These are phyloP conservation scores for Epithemia pelagica DNA, from an alignment of 108 stramenopile species.

Conservation along the genomic window DNA sequence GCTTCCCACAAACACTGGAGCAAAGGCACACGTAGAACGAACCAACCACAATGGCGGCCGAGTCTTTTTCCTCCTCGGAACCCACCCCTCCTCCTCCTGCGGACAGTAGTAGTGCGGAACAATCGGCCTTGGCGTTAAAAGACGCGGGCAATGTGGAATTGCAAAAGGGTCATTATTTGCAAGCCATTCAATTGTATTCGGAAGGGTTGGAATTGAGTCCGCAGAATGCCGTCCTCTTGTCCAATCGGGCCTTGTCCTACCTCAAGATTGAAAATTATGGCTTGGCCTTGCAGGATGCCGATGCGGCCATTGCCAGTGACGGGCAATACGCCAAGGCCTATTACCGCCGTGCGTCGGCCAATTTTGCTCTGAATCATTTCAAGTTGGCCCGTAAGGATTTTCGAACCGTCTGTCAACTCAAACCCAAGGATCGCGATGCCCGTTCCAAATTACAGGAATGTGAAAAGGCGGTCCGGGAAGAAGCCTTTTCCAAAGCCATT, in stretches of 20 bases:
- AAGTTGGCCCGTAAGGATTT: constrained; percentile 94
- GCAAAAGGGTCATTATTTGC: constrained; percentile 49
- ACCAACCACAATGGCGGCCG: no score
- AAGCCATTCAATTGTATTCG: constrained; percentile 75
- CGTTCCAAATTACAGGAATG: constrained; percentile 77
- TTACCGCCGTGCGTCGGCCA: constrained; percentile 93
- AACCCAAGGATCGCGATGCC: constrained; percentile 85
- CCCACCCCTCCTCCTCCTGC: no score
- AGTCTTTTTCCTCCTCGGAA: no score
- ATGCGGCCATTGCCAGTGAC: constrained; percentile 82
- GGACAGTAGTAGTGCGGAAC: no score
- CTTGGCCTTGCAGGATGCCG: constrained; percentile 91
- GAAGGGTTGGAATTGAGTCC: constrained; percentile 66
- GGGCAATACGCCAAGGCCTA: constrained; percentile 92
- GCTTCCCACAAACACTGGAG: no score
- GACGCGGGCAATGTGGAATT: constrained; percentile 68
- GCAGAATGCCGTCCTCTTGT: constrained; percentile 76
- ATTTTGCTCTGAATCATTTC: constrained; percentile 91
- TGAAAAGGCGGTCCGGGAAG: constrained; percentile 85
- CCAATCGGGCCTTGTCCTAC: constrained; percentile 91
- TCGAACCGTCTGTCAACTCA: constrained; percentile 61
- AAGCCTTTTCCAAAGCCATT: constrained; percentile 90
- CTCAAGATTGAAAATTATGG: constrained; percentile 96
- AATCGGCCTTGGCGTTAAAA: constrained; percentile 58
- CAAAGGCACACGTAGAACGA: no score